These are phyloP conservation scores for Clarireedia hainanense DNA, from an alignment of 2,329 filamentous ascomycete genomes.

Conservation along the genomic window DNA sequence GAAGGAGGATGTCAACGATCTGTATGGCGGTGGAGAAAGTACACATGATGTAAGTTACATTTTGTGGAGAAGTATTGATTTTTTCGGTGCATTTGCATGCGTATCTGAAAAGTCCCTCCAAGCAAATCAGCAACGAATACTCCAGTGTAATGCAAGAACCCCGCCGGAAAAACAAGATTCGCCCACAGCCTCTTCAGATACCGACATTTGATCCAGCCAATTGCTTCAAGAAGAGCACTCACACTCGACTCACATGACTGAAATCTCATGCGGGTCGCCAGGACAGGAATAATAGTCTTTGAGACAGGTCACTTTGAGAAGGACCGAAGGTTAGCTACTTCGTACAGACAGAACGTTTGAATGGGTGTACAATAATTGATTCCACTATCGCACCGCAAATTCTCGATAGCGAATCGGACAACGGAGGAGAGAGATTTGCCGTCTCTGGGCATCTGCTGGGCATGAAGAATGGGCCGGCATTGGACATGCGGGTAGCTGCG, in stretches of 20 bases:
- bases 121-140: not conserved
- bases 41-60: conserved; percentile 9
- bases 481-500: not conserved
- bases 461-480: not conserved
- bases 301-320: conserved; percentile 17
- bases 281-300: conserved; percentile 4
- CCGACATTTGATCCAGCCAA: conserved; percentile 13
- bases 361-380: not conserved
- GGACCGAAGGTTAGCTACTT: conserved; percentile 10
- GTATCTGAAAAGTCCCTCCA: not conserved
- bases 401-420: not conserved
- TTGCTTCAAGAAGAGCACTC: conserved; percentile 16
- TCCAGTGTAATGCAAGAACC: not conserved
- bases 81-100: not conserved
- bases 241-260: conserved; percentile 28
- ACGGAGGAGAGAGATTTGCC: not conserved
- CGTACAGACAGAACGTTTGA: not conserved
- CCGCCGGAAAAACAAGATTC: not conserved
- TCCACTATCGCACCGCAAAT: not conserved
- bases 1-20: not conserved
- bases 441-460: not conserved
- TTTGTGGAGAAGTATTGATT: conserved; percentile 5
- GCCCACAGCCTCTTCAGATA: conserved; percentile 1
- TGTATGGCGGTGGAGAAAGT: conserved; percentile 4
- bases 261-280: conserved; percentile 25